Conservation (phyloP, 2,329 filamentous ascomycete species). For the Teratosphaeriaceae sp. region DNA sequence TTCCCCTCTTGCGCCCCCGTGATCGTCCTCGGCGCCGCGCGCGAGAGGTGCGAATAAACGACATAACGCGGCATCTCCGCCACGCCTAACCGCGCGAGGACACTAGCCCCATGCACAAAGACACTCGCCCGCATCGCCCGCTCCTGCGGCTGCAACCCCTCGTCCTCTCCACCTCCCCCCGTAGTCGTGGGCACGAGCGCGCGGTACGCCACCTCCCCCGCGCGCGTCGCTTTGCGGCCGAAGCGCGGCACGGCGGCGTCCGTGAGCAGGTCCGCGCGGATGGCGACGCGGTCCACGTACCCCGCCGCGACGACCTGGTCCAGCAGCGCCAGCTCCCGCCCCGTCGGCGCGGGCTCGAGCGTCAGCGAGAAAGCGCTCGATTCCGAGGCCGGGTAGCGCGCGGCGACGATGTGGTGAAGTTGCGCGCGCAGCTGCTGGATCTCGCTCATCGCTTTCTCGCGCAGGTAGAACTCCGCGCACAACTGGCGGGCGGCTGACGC, state of each 20-base stretch:
- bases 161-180: conserved; percentile 17
- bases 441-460: conserved; percentile 80
- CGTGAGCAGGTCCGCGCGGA: conserved; percentile 72
- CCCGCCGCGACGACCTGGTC: conserved; percentile 90
- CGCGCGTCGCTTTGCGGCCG: conserved; percentile 66
- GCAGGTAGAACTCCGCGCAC: conserved; percentile 78
- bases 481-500: conserved; percentile 52
- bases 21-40: conserved; percentile 45
- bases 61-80: conserved; percentile 81
- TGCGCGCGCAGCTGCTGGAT: conserved; percentile 76
- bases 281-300: conserved; percentile 90
- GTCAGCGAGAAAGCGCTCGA: too few species aligned
- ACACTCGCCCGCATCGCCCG: conserved; percentile 58
- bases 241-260: conserved; percentile 52
- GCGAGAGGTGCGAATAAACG: conserved; percentile 80
- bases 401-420: conserved; percentile 69
- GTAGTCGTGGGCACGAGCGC: conserved; percentile 66
- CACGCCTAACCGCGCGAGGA: conserved; percentile 61
- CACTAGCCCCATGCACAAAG: conserved; percentile 80
- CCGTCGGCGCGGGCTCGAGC: conserved; percentile 52
- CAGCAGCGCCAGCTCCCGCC: conserved; percentile 64
- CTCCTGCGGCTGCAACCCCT: conserved; percentile 29
- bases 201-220: conserved; percentile 86
- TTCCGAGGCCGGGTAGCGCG: conserved; percentile 5
- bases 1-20: conserved; percentile 45